Percentiles rank a stretch among this genome's conserved stretches.
phyloP scores from a whole-genome alignment of 192 early-diverging fungal genomes.

The Podila minutissima region DNA sequence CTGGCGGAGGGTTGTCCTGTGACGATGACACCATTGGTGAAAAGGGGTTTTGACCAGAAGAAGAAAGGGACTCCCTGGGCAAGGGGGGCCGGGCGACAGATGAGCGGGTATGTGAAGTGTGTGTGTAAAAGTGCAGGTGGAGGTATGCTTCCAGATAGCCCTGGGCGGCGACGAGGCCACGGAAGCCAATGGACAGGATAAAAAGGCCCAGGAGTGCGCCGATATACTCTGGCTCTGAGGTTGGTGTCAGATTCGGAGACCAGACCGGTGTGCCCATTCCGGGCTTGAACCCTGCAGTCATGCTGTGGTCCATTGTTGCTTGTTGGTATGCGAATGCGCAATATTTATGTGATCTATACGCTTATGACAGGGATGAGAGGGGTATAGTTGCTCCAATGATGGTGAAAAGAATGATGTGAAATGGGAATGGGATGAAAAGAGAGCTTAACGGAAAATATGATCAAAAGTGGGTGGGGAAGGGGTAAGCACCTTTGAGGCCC shows the following conservation, averaged over 20 bases:
- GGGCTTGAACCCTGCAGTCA: conserved; percentile 38
- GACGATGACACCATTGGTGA: too few relatives aligned
- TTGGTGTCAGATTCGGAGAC: conserved; percentile 52
- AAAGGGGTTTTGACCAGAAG: too few relatives aligned
- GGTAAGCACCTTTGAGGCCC: too few relatives aligned
- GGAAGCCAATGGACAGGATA: conserved; percentile 53
- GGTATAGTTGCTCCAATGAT: too few relatives aligned
- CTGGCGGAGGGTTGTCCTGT: too few relatives aligned
- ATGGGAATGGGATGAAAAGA: too few relatives aligned
- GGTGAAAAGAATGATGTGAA: too few relatives aligned
- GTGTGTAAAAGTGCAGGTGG: conserved; percentile 33
- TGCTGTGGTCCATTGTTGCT: conserved; percentile 16
- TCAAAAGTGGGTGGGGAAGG: too few relatives aligned
- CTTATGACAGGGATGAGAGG: too few relatives aligned
- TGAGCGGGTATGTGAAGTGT: background rate
- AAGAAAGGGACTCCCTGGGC: too few relatives aligned
- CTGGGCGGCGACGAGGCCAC: conserved; percentile 53
- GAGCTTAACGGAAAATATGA: too few relatives aligned
- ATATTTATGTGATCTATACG: too few relatives aligned
- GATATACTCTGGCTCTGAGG: conserved; percentile 56
- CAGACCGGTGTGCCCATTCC: conserved; percentile 53
- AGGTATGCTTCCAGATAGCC: conserved; percentile 54
- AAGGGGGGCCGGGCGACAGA: background rate
- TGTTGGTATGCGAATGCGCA: background rate
- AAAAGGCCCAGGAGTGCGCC: conserved; percentile 59